phyloP scores from a whole-genome alignment of 2,329 filamentous ascomycete genomes.

The Thermothelomyces thermophilus region DNA sequence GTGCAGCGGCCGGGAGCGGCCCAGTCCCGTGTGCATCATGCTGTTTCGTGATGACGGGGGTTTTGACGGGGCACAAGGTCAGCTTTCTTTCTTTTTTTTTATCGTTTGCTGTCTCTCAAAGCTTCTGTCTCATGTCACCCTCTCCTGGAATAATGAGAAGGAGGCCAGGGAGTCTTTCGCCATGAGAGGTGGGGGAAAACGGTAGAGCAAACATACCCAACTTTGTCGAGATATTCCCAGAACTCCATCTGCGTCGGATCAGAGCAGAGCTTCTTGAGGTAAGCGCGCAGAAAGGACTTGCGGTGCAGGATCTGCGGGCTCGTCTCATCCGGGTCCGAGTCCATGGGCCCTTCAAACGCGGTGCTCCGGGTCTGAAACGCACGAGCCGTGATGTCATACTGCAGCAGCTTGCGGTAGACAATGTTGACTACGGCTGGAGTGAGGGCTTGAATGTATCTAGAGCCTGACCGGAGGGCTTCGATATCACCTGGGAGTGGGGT shows the following conservation, averaged over 20 bases:
- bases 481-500: constrained; percentile 53
- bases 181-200: too few relatives aligned
- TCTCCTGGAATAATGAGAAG: too few relatives aligned
- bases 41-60: too few relatives aligned
- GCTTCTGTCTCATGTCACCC: too few relatives aligned
- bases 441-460: constrained; percentile 73
- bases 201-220: constrained; percentile 46
- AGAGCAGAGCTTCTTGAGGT: constrained; percentile 66
- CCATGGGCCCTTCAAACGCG: constrained; percentile 60
- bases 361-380: constrained; percentile 61
- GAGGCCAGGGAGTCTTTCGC: too few relatives aligned
- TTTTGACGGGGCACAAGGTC: too few relatives aligned
- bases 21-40: constrained; percentile 76
- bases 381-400: constrained; percentile 74
- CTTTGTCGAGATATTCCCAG: constrained; percentile 80
- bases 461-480: constrained; percentile 60
- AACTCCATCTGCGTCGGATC: constrained; percentile 71
- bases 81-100: too few relatives aligned
- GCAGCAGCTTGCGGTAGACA: constrained; percentile 73
- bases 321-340: constrained; percentile 57
- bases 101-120: too few relatives aligned
- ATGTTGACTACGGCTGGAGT: constrained; percentile 80
- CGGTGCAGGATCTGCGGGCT: constrained; percentile 69
- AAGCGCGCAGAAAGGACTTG: constrained; percentile 73
- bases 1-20: constrained; percentile 64